A percentile compares a stretch with the other conserved stretches of the same genome.
phyloP scores from a whole-genome alignment of 2,329 filamentous ascomycete species.

The Kalmusia sp. region DNA sequence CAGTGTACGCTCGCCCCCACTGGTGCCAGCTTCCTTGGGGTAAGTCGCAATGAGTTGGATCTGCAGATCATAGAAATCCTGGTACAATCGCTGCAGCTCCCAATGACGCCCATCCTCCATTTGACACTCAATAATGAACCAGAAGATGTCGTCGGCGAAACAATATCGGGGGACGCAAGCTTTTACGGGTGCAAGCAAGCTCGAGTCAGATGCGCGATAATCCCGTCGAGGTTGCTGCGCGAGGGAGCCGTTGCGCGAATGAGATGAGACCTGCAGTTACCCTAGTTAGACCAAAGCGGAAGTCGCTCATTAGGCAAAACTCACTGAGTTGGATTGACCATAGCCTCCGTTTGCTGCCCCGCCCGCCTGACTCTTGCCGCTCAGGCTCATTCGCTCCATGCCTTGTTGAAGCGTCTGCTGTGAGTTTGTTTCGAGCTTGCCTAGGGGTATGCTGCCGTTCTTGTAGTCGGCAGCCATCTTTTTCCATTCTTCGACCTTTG shows the following conservation, averaged over 20 bases:
- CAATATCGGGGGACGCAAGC: slow-evolving; percentile 92
- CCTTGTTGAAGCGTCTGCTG: slow-evolving; percentile 61
- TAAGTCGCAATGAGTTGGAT: slow-evolving; percentile 92
- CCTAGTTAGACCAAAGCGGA: slow-evolving; percentile 17
- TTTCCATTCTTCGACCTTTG: slow-evolving; percentile 98
- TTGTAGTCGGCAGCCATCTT: slow-evolving; percentile 99
- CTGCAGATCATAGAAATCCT: slow-evolving; percentile 99
- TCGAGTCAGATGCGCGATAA: slow-evolving; percentile 45
- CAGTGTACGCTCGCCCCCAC: slow-evolving; percentile 77
- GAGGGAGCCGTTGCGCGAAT: slow-evolving; percentile 45
- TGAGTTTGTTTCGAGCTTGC: slow-evolving; percentile 74
- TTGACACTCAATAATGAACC: slow-evolving; percentile 93
- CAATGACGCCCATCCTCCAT: slow-evolving; percentile 91
- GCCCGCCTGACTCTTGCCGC: slow-evolving; percentile 43
- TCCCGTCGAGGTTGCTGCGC: slow-evolving; percentile 50
- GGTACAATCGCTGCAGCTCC: slow-evolving; percentile 94
- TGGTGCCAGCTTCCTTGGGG: slow-evolving; percentile 90
- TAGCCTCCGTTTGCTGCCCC: slow-evolving; percentile 31
- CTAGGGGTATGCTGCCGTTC: slow-evolving; percentile 96
- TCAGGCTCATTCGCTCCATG: slow-evolving; percentile 80
- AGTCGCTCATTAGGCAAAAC: slow-evolving; percentile 29
- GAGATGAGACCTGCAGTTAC: slow-evolving; percentile 24
- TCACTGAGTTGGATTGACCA: slow-evolving; percentile 38
- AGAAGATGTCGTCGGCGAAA: slow-evolving; percentile 97
- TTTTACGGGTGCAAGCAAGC: slow-evolving; percentile 75